Percentiles rank a stretch among this genome's conserved stretches.
Evolutionary conservation across 768 basidiomycete species (phyloP).

Genomic region (Leccinum arenicola): DNA sequence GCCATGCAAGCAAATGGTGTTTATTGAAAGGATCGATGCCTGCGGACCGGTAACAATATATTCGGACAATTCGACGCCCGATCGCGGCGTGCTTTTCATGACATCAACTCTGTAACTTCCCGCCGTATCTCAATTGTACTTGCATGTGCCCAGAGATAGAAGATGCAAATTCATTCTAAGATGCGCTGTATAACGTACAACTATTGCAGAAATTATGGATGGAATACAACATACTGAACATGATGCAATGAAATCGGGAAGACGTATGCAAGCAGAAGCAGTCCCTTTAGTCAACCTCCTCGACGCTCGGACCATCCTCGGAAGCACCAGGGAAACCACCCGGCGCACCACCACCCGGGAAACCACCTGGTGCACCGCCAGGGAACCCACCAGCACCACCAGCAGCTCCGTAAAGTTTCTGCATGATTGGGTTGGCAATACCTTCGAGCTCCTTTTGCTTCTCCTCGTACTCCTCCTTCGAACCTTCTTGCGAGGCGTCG

Average conservation of each 20-base stretch:
- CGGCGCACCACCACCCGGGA: constrained; percentile 62
- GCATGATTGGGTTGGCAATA: constrained; percentile 75
- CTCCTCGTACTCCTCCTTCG: constrained; percentile 90
- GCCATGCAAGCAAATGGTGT: background rate
- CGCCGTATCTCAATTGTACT: too few relatives aligned
- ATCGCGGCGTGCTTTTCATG: background rate
- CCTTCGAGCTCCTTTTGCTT: constrained; percentile 92
- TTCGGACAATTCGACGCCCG: background rate
- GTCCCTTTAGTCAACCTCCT: constrained; percentile 76
- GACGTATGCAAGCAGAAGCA: constrained; percentile 21
- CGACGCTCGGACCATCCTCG: constrained; percentile 86
- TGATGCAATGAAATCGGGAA: constrained; percentile 28
- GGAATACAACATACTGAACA: constrained; percentile 30
- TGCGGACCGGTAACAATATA: background rate
- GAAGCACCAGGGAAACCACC: constrained; percentile 67
- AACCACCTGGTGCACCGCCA: constrained; percentile 53
- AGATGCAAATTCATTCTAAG: constrained; percentile 23
- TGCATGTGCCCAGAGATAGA: background rate
- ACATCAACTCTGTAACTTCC: background rate
- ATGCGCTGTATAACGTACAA: constrained; percentile 32
- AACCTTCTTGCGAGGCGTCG: constrained; percentile 82
- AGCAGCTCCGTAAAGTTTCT: constrained; percentile 61
- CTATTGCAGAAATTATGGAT: constrained; percentile 27
- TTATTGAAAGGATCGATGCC: background rate
- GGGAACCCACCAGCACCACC: constrained; percentile 52